Evolutionary conservation across 2,329 filamentous ascomycete species (phyloP).

Genomic region (Hymenoscyphus fraxineus): DNA sequence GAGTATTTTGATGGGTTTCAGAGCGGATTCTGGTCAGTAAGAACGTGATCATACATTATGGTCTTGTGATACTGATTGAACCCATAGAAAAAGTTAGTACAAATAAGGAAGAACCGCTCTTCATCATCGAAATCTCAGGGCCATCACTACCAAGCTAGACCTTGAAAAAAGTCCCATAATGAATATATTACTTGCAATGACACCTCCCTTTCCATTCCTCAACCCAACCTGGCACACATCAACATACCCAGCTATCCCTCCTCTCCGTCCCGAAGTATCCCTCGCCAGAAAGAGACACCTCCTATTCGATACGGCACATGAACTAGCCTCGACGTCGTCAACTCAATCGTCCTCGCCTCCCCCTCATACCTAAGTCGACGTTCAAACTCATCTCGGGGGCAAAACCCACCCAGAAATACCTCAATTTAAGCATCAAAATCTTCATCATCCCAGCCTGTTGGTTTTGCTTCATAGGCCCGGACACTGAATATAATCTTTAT

Average conservation of each 20-base stretch:
- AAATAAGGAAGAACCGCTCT: too few species aligned
- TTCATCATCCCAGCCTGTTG: background rate
- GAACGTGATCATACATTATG: too few species aligned
- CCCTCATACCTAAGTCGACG: background rate
- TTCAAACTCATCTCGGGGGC: background rate
- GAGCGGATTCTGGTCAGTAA: too few species aligned
- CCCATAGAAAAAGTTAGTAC: too few species aligned
- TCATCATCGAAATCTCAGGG: too few species aligned
- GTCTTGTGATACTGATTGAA: too few species aligned
- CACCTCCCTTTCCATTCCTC: background rate
- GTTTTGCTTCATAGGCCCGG: too few species aligned
- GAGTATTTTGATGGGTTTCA: too few species aligned
- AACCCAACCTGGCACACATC: conserved; percentile 38
- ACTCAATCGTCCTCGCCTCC: background rate
- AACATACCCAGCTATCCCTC: conserved; percentile 38
- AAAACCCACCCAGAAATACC: background rate
- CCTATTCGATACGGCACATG: conserved; percentile 38
- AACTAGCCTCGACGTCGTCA: background rate
- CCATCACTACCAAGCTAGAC: too few species aligned
- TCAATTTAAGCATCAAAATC: background rate
- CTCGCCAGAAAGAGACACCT: conserved; percentile 39
- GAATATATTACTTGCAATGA: background rate
- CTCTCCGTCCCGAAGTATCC: conserved; percentile 40
- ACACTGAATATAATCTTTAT: too few species aligned
- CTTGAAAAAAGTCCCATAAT: too few species aligned